Percentiles rank a stretch among this genome's conserved stretches.
Conservation (phyloP, 2,329 filamentous ascomycete species). For the Tolypocladium inflatum region DNA sequence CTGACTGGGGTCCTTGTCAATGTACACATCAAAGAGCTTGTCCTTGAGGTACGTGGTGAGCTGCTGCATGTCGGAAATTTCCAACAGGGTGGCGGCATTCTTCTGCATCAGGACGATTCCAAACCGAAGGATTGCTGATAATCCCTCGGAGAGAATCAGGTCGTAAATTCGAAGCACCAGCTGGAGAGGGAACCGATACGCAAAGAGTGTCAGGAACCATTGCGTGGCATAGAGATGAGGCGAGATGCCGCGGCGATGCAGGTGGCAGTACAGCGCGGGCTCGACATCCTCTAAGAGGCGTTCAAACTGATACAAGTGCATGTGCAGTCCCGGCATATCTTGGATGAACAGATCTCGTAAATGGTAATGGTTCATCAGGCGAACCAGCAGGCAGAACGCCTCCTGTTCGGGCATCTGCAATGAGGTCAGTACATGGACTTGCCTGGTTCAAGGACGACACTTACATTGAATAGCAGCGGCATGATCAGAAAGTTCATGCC, state of each 20-base stretch:
- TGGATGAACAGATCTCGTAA: slow-evolving; percentile 87
- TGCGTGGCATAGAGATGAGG: slow-evolving; percentile 94
- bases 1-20: slow-evolving; percentile 87
- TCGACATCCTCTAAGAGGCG: slow-evolving; percentile 87
- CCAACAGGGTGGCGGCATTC: slow-evolving; percentile 68
- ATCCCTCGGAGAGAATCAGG: slow-evolving; percentile 83
- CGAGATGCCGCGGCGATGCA: slow-evolving; percentile 77
- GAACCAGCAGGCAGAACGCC: slow-evolving; percentile 86
- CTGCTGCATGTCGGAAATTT: slow-evolving; percentile 83
- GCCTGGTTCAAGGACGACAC: slow-evolving; percentile 14
- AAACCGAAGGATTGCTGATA: slow-evolving; percentile 90
- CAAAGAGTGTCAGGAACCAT: slow-evolving; percentile 98
- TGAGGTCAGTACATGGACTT: slow-evolving; percentile 9
- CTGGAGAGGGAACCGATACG: slow-evolving; percentile 93
- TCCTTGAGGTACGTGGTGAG: slow-evolving; percentile 90
- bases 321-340: slow-evolving; percentile 93
- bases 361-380: slow-evolving; percentile 93
- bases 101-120: slow-evolving; percentile 95
- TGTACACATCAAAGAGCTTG: slow-evolving; percentile 91
- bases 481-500: slow-evolving; percentile 99
- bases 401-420: slow-evolving; percentile 87
- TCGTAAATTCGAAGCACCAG: slow-evolving; percentile 96
- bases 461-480: slow-evolving; percentile 87
- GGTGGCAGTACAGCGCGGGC: slow-evolving; percentile 88
- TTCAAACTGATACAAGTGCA: slow-evolving; percentile 91